phyloP scores from a whole-genome alignment of 345 rosid species.

The Brassica nigra region DNA sequence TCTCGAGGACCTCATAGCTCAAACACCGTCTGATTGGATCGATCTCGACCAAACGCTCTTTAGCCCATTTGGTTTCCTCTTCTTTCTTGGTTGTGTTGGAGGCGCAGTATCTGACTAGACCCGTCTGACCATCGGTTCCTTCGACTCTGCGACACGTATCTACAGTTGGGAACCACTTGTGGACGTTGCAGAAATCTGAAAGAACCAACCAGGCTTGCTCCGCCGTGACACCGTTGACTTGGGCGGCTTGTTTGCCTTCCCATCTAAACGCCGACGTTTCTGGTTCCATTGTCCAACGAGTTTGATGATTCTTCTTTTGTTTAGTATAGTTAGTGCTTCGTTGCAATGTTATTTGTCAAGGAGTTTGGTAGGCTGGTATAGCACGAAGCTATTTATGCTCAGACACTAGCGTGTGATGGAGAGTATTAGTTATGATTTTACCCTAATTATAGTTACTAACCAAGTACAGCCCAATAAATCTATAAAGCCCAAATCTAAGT shows the following conservation, averaged over 20 bases:
- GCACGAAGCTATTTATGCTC: conserved; percentile 25
- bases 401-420: background rate
- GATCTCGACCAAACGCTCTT: conserved; percentile 56
- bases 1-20: conserved; percentile 64
- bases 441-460: background rate
- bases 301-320: background rate
- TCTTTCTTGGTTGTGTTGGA: conserved; percentile 19
- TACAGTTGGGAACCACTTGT: conserved; percentile 50
- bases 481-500: conserved; percentile 14
- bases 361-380: background rate
- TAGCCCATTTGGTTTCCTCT: conserved; percentile 45
- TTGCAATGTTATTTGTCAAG: background rate
- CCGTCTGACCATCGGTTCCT: conserved; percentile 56
- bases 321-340: background rate
- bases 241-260: conserved; percentile 54
- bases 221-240: conserved; percentile 45
- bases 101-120: conserved; percentile 58
- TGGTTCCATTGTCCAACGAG: conserved; percentile 18
- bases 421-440: background rate
- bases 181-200: conserved; percentile 65
- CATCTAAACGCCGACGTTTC: conserved; percentile 43
- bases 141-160: conserved; percentile 52
- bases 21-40: conserved; percentile 45
- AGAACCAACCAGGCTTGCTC: conserved; percentile 59
- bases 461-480: background rate